Evolutionary conservation across 225 moss, liverwort and hornwort species (phyloP).

Genomic region (Neckera pumila): DNA sequence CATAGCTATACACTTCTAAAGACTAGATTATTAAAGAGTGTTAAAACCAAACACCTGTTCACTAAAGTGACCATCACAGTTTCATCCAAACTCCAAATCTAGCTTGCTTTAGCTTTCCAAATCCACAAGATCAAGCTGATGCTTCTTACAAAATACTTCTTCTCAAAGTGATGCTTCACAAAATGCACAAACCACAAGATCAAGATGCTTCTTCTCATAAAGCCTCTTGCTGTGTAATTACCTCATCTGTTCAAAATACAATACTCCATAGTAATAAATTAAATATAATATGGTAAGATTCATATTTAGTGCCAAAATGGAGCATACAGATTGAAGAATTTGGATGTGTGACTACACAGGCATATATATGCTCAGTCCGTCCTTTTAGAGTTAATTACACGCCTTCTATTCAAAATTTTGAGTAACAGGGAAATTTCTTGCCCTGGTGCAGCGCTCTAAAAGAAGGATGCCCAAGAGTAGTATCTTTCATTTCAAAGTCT

Average conservation of each 20-base stretch:
- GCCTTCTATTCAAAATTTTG: neutral
- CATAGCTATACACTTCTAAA: accelerated
- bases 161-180: too few relatives aligned
- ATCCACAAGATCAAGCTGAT: neutral
- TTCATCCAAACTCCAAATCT: neutral
- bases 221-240: neutral
- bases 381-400: too few relatives aligned
- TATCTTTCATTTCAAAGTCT: neutral
- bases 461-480: neutral
- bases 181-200: neutral
- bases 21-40: neutral
- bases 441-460: neutral
- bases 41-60: neutral
- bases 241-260: neutral
- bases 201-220: neutral
- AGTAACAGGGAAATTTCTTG: neutral
- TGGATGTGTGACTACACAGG: too few relatives aligned
- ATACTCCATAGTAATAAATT: neutral
- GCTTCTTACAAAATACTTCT: neutral
- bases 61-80: neutral
- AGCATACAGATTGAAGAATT: neutral
- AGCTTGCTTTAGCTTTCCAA: neutral
- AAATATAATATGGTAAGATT: neutral
- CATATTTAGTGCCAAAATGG: neutral
- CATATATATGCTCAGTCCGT: neutral